These are phyloP conservation scores for Kluyveromyces wickerhamii DNA, from an alignment of 805 yeast genomes.

Conservation along the genomic window DNA sequence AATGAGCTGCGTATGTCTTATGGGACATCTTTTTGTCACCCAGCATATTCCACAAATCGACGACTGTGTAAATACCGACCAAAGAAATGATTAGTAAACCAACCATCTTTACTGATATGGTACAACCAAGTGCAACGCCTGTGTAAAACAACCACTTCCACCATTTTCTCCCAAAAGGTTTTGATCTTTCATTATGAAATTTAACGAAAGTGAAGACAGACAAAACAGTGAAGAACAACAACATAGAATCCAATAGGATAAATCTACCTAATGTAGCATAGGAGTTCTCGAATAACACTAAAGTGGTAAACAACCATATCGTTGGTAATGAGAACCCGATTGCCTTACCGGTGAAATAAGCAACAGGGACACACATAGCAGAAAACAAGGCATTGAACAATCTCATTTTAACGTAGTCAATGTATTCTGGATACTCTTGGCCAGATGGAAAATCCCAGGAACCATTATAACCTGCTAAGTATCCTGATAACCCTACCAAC, in stretches of 20 bases:
- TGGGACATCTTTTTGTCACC: conserved; percentile 55
- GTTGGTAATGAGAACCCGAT: conserved; percentile 45
- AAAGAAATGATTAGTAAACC: conserved; percentile 84
- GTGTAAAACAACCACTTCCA: conserved; percentile 87
- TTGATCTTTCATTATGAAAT: conserved; percentile 40
- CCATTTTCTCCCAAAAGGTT: conserved; percentile 71
- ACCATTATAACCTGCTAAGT: conserved; percentile 75
- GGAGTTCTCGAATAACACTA: conserved; percentile 61
- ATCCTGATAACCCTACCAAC: conserved; percentile 72
- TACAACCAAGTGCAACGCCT: conserved; percentile 83
- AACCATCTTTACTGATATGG: conserved; percentile 92
- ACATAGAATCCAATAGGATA: conserved; percentile 68
- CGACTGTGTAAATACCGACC: conserved; percentile 84
- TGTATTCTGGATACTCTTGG: conserved; percentile 48
- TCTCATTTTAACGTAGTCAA: conserved; percentile 60
- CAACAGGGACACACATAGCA: conserved; percentile 57
- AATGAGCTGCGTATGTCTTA: conserved; percentile 47
- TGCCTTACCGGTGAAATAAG: conserved; percentile 60
- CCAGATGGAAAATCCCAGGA: conserved; percentile 71
- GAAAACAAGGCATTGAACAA: conserved; percentile 63
- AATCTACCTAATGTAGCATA: conserved; percentile 66
- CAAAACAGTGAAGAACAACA: conserved; percentile 65
- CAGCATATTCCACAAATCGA: conserved; percentile 77
- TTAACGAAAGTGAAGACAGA: conserved; percentile 55
- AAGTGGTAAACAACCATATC: conserved; percentile 50